Percentiles rank a stretch among this genome's conserved stretches.
Conservation (phyloP, 1,139 yeast genomes). For the Hanseniaspora uvarum region DNA sequence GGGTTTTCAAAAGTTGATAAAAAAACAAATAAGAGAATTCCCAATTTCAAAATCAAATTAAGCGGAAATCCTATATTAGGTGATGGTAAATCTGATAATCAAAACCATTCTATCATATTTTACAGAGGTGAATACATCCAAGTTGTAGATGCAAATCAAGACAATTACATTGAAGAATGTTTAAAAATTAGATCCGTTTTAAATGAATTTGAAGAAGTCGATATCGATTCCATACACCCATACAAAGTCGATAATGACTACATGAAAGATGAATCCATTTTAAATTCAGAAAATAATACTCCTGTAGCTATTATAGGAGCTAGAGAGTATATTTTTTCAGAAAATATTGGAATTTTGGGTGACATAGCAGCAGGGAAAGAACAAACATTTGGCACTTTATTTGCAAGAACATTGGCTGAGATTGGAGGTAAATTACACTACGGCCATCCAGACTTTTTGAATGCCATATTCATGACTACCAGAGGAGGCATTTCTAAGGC, state of each 20-base stretch:
- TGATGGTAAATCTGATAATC: constrained; percentile 84
- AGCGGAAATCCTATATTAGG: constrained; percentile 86
- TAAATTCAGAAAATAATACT: constrained; percentile 16
- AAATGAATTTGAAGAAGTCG: constrained; percentile 64
- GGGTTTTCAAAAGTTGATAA: constrained; percentile 37
- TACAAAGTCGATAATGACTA: constrained; percentile 41
- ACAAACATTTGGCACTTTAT: constrained; percentile 83
- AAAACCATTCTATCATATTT: constrained; percentile 64
- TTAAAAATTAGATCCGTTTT: constrained; percentile 66
- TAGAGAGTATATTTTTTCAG: constrained; percentile 78
- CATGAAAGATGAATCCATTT: constrained; percentile 25
- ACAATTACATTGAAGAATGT: constrained; percentile 77
- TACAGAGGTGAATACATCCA: constrained; percentile 82
- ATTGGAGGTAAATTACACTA: constrained; percentile 83
- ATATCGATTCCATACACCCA: constrained; percentile 33
- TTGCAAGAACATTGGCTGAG: constrained; percentile 75
- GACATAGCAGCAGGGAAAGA: constrained; percentile 92
- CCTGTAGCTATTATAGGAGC: constrained; percentile 86
- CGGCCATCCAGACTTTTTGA: constrained; percentile 85
- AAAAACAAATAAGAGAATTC: constrained; percentile 32
- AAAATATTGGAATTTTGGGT: constrained; percentile 74
- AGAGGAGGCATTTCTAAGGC: constrained; percentile 88
- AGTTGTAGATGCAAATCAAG: constrained; percentile 81
- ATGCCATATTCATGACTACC: constrained; percentile 78
- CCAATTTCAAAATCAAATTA: constrained; percentile 46